phyloP scores from a whole-genome alignment of 2,329 filamentous ascomycete genomes.

The Fusarium sp. region DNA sequence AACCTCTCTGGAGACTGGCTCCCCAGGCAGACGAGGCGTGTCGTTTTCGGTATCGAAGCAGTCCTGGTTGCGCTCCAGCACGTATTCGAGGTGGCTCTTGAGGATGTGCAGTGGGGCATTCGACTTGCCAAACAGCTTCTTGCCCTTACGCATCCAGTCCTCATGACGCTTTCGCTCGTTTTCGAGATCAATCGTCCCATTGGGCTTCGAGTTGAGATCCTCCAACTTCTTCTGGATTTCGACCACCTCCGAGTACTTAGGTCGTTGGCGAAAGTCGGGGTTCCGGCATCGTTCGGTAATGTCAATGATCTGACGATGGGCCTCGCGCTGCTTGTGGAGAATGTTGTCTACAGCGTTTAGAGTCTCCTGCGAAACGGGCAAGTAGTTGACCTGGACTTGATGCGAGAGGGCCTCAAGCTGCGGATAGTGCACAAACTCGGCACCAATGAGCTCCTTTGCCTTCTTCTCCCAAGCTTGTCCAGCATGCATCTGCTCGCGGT shows the following conservation, averaged over 20 bases:
- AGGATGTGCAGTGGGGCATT: constrained; percentile 97
- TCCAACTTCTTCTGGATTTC: constrained; percentile 89
- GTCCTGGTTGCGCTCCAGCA: constrained; percentile 86
- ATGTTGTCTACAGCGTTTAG: constrained; percentile 88
- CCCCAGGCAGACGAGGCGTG: constrained; percentile 88
- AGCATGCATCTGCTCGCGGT: constrained; percentile 79
- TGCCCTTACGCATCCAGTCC: constrained; percentile 98
- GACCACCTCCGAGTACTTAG: constrained; percentile 89
- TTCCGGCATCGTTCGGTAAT: constrained; percentile 83
- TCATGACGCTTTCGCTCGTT: constrained; percentile 95
- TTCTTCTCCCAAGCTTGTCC: constrained; percentile 94
- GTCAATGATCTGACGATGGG: constrained; percentile 86
- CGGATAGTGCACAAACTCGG: constrained; percentile 91
- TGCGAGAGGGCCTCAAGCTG: constrained; percentile 91
- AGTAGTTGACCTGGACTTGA: constrained; percentile 75
- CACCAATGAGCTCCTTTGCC: constrained; percentile 91
- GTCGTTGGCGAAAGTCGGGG: constrained; percentile 80
- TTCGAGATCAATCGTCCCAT: constrained; percentile 91
- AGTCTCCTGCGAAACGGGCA: constrained; percentile 87
- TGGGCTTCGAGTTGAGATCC: constrained; percentile 91
- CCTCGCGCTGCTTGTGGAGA: constrained; percentile 93
- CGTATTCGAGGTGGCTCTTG: constrained; percentile 93
- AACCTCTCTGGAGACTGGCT: constrained; percentile 89
- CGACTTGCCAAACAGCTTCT: constrained; percentile 97
- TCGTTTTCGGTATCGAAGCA: constrained; percentile 91